phyloP scores from a whole-genome alignment of 2,329 filamentous ascomycete species.

The Diplodia corticola region DNA sequence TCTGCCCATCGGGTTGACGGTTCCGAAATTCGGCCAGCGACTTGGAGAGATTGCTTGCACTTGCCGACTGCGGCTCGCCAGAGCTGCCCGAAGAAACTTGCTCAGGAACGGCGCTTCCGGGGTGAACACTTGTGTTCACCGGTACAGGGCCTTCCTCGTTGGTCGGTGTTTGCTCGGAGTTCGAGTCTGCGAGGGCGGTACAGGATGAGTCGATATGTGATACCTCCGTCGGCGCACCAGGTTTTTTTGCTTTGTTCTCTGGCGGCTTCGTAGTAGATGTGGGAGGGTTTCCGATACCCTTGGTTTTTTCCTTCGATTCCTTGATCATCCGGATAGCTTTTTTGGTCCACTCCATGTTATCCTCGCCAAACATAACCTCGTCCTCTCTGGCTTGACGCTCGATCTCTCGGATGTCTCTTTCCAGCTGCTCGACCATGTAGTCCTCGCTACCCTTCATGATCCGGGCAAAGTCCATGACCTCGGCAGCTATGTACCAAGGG shows the following conservation, averaged over 20 bases:
- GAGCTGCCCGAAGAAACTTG: background rate
- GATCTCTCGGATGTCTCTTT: conserved; percentile 75
- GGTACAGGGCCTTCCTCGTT: background rate
- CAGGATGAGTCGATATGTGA: too few relatives aligned
- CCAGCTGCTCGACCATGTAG: conserved; percentile 81
- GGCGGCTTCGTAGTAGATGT: conserved; percentile 52
- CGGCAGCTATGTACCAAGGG: conserved; percentile 92
- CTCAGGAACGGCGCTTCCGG: background rate
- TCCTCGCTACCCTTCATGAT: conserved; percentile 92
- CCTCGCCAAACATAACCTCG: conserved; percentile 86
- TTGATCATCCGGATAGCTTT: conserved; percentile 76
- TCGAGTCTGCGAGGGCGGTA: background rate
- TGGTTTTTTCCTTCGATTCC: conserved; percentile 73
- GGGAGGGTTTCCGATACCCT: conserved; percentile 66
- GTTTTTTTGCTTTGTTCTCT: conserved; percentile 49
- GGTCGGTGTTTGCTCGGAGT: background rate
- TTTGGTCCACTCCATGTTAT: conserved; percentile 80
- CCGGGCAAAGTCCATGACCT: conserved; percentile 90
- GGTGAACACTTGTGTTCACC: background rate
- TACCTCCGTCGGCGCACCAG: conserved; percentile 32
- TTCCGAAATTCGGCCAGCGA: conserved; percentile 20
- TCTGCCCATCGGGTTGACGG: conserved; percentile 43
- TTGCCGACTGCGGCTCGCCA: background rate
- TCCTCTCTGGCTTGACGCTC: conserved; percentile 80
- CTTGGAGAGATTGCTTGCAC: conserved; percentile 20